Conservation (phyloP, 1,284 basidiomycete genomes). For the Ceratobasidium sp. region DNA sequence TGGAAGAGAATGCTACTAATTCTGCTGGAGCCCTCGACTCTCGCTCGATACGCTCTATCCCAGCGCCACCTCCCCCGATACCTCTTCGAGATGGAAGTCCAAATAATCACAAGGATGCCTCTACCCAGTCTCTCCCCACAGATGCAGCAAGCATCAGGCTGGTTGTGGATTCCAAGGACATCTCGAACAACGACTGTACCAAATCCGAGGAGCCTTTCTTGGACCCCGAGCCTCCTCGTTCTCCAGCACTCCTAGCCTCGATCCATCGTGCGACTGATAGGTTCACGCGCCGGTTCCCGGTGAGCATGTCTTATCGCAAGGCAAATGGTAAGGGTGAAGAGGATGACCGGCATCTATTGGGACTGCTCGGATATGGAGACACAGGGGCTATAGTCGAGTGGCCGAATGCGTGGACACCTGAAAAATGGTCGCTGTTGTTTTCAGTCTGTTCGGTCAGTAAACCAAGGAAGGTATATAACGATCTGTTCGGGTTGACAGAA, state of each 20-base stretch:
- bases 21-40: too few species aligned
- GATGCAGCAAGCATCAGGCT: background rate
- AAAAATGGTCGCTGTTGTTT: conserved; percentile 64
- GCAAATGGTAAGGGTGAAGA: background rate
- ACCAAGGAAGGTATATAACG: background rate
- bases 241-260: conserved; percentile 24
- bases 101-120: background rate
- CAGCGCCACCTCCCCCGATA: background rate
- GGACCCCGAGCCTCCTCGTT: conserved; percentile 6
- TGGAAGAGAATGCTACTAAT: background rate
- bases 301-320: conserved; percentile 30
- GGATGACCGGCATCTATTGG: conserved; percentile 15
- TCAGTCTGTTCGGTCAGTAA: conserved; percentile 57
- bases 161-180: too few species aligned
- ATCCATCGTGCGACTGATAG: conserved; percentile 29
- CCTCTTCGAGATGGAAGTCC: background rate
- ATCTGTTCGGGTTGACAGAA: background rate
- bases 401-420: conserved; percentile 56
- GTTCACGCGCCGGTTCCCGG: conserved; percentile 26
- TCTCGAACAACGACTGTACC: too few species aligned
- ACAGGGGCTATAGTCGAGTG: conserved; percentile 35
- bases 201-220: background rate
- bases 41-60: background rate
- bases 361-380: conserved; percentile 32
- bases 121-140: background rate